A percentile compares a stretch with the other conserved stretches of the same genome.
Evolutionary conservation across 805 yeast genomes (phyloP).

Genomic region (Kluyveromyces dobzhanskii): DNA sequence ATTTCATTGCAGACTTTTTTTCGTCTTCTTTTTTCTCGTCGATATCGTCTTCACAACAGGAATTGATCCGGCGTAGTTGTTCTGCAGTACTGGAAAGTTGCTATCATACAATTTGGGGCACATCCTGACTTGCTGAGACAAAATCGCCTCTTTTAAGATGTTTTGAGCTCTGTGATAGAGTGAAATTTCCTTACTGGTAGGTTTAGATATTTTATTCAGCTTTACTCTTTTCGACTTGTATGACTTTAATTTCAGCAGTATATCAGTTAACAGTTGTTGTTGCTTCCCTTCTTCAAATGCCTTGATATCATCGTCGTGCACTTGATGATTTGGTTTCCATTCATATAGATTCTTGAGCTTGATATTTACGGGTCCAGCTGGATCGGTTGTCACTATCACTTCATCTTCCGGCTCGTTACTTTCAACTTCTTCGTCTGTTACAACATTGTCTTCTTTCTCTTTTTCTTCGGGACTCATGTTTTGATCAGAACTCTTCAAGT

Average conservation of each 20-base stretch:
- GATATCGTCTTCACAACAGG: conserved; percentile 44
- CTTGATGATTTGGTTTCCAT: conserved; percentile 42
- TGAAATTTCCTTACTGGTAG: conserved; percentile 35
- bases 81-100: conserved; percentile 58
- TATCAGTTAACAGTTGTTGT: conserved; percentile 34
- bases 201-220: conserved; percentile 28
- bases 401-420: conserved; percentile 7
- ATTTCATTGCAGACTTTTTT: conserved; percentile 5
- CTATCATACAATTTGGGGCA: conserved; percentile 26
- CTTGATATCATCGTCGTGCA: conserved; percentile 46
- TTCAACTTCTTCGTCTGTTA: conserved; percentile 4
- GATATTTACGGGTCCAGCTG: conserved; percentile 12
- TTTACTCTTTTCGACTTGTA: conserved; percentile 40
- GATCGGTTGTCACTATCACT: background rate
- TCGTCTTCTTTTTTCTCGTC: conserved; percentile 25
- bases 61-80: conserved; percentile 69
- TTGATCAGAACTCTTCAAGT: conserved; percentile 1
- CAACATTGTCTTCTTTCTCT: background rate
- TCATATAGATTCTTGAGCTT: conserved; percentile 36
- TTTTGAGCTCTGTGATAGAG: conserved; percentile 38
- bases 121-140: conserved; percentile 29
- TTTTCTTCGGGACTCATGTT: background rate
- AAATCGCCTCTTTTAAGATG: conserved; percentile 38
- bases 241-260: conserved; percentile 41
- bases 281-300: conserved; percentile 37